phyloP scores from a whole-genome alignment of 768 basidiomycete species.

The Phlebiopsis gigantea region DNA sequence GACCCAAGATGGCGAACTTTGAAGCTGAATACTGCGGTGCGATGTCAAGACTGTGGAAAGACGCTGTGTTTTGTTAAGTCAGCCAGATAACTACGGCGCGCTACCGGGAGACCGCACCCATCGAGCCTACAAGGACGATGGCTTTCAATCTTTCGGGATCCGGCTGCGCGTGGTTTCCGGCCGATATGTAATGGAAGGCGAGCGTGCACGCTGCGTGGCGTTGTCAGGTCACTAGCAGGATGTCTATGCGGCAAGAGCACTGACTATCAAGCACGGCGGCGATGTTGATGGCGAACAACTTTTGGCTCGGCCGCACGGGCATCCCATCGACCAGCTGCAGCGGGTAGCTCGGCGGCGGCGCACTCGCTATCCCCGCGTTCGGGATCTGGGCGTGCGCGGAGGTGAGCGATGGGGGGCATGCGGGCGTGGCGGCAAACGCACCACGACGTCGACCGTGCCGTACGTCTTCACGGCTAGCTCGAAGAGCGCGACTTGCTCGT shows the following conservation, averaged over 20 bases:
- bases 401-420: not conserved
- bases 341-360: not conserved
- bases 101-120: slow-evolving; percentile 20
- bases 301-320: slow-evolving; percentile 22
- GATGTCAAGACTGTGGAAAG: not conserved
- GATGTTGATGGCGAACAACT: slow-evolving; percentile 27
- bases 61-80: not conserved
- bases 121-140: slow-evolving; percentile 28
- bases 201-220: slow-evolving; percentile 24
- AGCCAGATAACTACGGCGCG: not conserved
- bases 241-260: not conserved
- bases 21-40: slow-evolving; percentile 25
- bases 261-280: slow-evolving; percentile 27
- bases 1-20: slow-evolving; percentile 28
- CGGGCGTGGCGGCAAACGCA: slow-evolving; percentile 11
- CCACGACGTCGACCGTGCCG: slow-evolving; percentile 28
- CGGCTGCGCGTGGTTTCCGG: slow-evolving; percentile 4
- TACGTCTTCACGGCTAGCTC: slow-evolving; percentile 21
- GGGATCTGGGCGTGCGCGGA: not conserved
- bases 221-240: not conserved
- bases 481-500: slow-evolving; percentile 26
- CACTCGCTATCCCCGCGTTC: slow-evolving; percentile 7
- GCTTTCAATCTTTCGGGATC: slow-evolving; percentile 19
- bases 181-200: slow-evolving; percentile 26
- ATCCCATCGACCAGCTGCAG: slow-evolving; percentile 18